Evolutionary conservation across 106 monocot genomes (phyloP).

Genomic region (Gastrodia elata): DNA sequence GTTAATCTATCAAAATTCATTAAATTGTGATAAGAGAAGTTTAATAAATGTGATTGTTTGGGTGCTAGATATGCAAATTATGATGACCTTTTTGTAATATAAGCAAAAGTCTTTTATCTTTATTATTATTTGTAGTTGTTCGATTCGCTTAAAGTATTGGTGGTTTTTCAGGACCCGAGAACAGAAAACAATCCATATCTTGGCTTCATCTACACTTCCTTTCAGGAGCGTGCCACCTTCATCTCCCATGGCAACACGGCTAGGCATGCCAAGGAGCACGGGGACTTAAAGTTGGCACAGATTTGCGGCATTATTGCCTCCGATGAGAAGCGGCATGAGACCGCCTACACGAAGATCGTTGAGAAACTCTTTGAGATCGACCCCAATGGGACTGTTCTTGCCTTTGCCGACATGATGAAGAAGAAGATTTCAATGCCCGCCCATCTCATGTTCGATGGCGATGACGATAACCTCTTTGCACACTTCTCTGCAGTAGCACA

Average conservation of each 20-base stretch:
- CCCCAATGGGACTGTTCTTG: slow-evolving; percentile 41
- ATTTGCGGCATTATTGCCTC: slow-evolving; percentile 55
- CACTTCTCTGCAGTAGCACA: slow-evolving; percentile 48
- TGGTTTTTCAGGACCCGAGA: slow-evolving; percentile 38
- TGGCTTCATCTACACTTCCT: slow-evolving; percentile 57
- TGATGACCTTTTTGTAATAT: too few species aligned
- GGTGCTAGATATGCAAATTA: too few species aligned
- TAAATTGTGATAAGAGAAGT: too few species aligned
- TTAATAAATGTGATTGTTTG: too few species aligned
- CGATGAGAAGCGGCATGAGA: slow-evolving; percentile 61
- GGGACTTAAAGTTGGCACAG: slow-evolving; percentile 49
- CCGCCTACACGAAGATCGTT: slow-evolving; percentile 55
- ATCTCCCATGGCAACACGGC: slow-evolving; percentile 67
- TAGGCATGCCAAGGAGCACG: slow-evolving; percentile 45
- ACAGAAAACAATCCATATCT: slow-evolving; percentile 62
- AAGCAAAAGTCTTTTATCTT: too few species aligned
- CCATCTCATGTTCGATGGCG: slow-evolving; percentile 51
- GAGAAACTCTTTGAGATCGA: slow-evolving; percentile 63
- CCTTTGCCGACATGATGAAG: slow-evolving; percentile 58
- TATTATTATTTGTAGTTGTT: not conserved
- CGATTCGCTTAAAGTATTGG: not conserved
- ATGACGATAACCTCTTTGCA: slow-evolving; percentile 41
- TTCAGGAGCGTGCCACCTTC: slow-evolving; percentile 59
- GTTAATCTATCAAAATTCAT: too few species aligned
- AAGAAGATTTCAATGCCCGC: slow-evolving; percentile 66